Evolutionary conservation across 176 grass and related monocot genomes (phyloP), one percentile per base, ranked within the genome.

Genomic region (Urochloa ruziziensis): DNA sequence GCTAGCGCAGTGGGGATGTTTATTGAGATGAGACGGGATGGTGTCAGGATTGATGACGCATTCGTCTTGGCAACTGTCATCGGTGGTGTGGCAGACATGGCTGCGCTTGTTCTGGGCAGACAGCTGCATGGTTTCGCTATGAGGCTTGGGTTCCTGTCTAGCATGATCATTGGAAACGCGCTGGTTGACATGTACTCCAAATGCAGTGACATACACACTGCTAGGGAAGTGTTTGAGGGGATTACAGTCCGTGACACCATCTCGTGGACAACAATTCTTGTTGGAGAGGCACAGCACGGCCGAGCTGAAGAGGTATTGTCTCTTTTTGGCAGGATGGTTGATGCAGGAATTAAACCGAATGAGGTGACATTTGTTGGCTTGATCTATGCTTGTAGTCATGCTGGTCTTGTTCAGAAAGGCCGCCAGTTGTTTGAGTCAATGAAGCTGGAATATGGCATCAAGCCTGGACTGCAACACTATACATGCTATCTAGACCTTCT

Each of bases 101-200:
- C 87, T 24, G 83, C 87, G 0, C 86, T 93, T 65, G 70, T 65
- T 33, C 34, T 94, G 14, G 93, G 89, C 3, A 92, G 78, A 37
- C 96, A 95, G 61, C 67, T 98, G 82, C 96, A 95, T 81, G 74
- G 82, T 69, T 80, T 93, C 4, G 81, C 82, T 13, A 39, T 80
- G 42, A 82, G 83, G 29, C 62, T 95, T 17, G 96, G 93, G 14
- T 98, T 92, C 57, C 23, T 56, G 67, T 88, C 77, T 58, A 85
- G 80, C 70, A 85, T 88, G 46, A 87, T 95, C 61, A 44, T 95
- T 53, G 80, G 89, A 6, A 98, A 98, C 64, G 84, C 93, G 11
- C 61, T 98, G 61, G 83, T 95, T 27, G 93, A 95, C 86, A 95
- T 98, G 91, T 98, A 98, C 76, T 92, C 96, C 15, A 95, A 98